These are phyloP conservation scores for Nymphaea thermarum DNA, from an alignment of 164 flowering plant species.

Conservation along the genomic window DNA sequence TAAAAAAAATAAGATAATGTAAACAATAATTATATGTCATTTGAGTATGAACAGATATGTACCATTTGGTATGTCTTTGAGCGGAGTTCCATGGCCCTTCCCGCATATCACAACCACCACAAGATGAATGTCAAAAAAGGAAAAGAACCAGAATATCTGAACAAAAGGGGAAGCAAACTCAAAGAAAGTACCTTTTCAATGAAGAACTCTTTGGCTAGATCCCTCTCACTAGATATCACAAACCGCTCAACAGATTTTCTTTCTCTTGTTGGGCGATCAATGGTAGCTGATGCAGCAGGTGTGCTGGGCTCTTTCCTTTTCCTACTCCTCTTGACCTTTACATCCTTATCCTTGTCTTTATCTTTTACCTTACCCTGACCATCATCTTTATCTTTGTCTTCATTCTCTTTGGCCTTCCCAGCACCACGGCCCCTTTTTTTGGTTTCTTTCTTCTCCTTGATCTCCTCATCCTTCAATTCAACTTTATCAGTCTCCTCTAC, in stretches of 20 bases:
- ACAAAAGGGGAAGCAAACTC: not conserved
- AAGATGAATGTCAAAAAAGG: not conserved
- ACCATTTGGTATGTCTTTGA: constrained; percentile 3
- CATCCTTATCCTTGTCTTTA: not conserved
- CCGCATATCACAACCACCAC: not conserved
- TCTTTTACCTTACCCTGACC: not conserved
- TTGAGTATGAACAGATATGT: not conserved
- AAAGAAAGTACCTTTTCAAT: not conserved
- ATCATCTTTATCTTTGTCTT: not conserved
- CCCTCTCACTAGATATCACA: not conserved
- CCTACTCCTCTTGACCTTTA: not conserved
- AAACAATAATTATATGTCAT: no score
- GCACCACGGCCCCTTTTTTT: not conserved
- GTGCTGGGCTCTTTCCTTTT: not conserved
- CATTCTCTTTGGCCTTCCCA: not conserved
- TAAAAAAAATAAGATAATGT: not conserved
- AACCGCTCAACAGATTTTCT: constrained; percentile 2
- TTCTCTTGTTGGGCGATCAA: not conserved
- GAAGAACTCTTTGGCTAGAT: not conserved
- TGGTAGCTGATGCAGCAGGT: not conserved
- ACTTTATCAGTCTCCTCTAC: not conserved
- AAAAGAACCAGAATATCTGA: not conserved
- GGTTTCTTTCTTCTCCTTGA: not conserved
- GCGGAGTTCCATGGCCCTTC: not conserved
- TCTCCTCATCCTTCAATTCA: not conserved